These are phyloP conservation scores for Exophiala dermatitidis DNA, from an alignment of 2,329 filamentous ascomycete genomes.

Conservation along the genomic window DNA sequence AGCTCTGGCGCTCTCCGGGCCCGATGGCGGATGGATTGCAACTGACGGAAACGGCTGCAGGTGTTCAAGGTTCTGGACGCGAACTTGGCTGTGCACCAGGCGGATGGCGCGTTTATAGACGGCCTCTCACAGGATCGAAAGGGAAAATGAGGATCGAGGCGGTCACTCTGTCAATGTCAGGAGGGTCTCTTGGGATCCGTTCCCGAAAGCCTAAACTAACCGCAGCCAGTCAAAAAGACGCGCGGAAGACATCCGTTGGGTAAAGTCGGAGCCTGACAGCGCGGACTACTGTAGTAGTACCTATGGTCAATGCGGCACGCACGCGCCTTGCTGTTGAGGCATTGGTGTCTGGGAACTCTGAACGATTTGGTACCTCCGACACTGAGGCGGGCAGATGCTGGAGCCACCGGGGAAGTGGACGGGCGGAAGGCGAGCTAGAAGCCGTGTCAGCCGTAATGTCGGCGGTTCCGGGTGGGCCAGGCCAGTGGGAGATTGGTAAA, in stretches of 20 bases:
- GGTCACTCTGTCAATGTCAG: neutral
- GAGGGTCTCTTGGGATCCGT: constrained; percentile 2
- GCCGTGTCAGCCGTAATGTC: too few species aligned
- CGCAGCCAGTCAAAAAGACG: constrained; percentile 10
- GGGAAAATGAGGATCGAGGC: neutral
- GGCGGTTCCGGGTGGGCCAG: neutral
- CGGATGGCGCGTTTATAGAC: neutral
- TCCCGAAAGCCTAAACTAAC: constrained; percentile 17
- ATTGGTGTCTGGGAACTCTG: neutral
- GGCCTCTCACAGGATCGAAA: neutral
- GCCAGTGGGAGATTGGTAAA: neutral
- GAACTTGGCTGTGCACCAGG: neutral
- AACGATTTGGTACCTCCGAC: neutral
- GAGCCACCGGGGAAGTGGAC: neutral
- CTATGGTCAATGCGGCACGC: constrained; percentile 2
- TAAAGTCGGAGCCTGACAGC: constrained; percentile 11
- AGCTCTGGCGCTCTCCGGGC: neutral
- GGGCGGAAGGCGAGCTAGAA: too few species aligned
- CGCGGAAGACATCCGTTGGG: constrained; percentile 15
- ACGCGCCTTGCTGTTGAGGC: neutral
- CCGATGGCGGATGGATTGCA: neutral
- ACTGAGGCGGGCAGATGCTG: neutral
- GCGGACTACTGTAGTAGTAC: neutral
- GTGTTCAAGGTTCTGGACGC: neutral
- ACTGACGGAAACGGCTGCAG: neutral